These are phyloP conservation scores for Linnemannia hyalina DNA, from an alignment of 192 early-diverging fungal genomes.

Conservation along the genomic window DNA sequence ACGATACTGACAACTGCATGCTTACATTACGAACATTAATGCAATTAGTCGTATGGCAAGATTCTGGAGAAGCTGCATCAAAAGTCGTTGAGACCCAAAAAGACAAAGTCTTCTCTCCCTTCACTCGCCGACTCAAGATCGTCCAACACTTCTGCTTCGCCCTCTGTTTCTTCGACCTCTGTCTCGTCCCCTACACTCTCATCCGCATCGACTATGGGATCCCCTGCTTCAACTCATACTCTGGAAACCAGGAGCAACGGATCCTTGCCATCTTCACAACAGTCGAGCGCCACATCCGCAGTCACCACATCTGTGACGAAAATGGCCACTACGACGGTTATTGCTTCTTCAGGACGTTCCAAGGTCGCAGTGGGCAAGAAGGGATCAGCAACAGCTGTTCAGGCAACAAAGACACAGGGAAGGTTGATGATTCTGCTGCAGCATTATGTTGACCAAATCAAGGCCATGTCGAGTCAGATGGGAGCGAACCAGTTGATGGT, in stretches of 20 bases:
- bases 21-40: background rate
- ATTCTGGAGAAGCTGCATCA: slow-evolving; percentile 45
- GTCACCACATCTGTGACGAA: background rate
- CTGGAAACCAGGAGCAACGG: background rate
- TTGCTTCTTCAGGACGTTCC: slow-evolving; percentile 1
- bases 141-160: slow-evolving; percentile 7
- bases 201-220: slow-evolving; percentile 28
- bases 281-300: background rate
- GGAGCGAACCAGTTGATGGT: slow-evolving; percentile 42
- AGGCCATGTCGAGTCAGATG: slow-evolving; percentile 12
- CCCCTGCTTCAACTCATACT: background rate
- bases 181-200: slow-evolving; percentile 41
- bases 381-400: background rate
- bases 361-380: slow-evolving; percentile 14
- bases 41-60: slow-evolving; percentile 31
- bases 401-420: slow-evolving; percentile 12
- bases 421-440: slow-evolving; percentile 18
- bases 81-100: slow-evolving; percentile 48
- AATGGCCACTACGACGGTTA: background rate
- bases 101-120: background rate
- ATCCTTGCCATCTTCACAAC: background rate
- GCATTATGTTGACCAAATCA: slow-evolving; percentile 31
- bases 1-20: background rate
- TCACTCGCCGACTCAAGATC: slow-evolving; percentile 1
- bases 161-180: slow-evolving; percentile 27